These are phyloP conservation scores for Sphaerulina populicola DNA, from an alignment of 2,329 filamentous ascomycete genomes.

Conservation along the genomic window DNA sequence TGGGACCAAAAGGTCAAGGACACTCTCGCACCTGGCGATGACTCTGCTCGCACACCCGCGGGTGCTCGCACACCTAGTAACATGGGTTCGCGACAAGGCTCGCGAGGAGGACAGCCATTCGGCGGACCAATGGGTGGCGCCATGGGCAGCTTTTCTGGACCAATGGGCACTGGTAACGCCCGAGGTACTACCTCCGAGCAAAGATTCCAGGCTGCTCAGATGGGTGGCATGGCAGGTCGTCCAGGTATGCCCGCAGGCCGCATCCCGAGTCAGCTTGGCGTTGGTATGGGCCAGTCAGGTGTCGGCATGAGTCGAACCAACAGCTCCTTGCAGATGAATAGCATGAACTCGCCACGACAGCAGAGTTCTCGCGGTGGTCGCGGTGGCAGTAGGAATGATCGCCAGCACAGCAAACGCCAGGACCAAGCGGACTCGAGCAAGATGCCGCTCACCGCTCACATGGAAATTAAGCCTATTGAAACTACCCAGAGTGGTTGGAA, in stretches of 20 bases:
- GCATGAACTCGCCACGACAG: slow-evolving; percentile 59
- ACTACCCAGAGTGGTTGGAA: slow-evolving; percentile 78
- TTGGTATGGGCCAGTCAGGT: slow-evolving; percentile 38
- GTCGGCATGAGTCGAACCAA: slow-evolving; percentile 54
- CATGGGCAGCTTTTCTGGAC: slow-evolving; percentile 28
- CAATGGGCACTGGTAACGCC: slow-evolving; percentile 54
- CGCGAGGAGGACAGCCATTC: slow-evolving; percentile 36
- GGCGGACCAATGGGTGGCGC: slow-evolving; percentile 57
- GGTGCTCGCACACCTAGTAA: slow-evolving; percentile 43
- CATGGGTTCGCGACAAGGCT: slow-evolving; percentile 43
- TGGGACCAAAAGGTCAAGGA: slow-evolving; percentile 85
- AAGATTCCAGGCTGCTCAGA: slow-evolving; percentile 49
- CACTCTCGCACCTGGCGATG: slow-evolving; percentile 67
- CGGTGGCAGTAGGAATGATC: slow-evolving; percentile 54
- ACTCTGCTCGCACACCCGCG: slow-evolving; percentile 58
- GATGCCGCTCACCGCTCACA: slow-evolving; percentile 82
- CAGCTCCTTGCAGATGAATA: slow-evolving; percentile 51
- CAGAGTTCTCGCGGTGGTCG: slow-evolving; percentile 46
- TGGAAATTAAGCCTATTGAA: slow-evolving; percentile 72
- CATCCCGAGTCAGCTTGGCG: slow-evolving; percentile 49
- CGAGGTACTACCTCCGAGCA: slow-evolving; percentile 67
- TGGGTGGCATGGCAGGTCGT: slow-evolving; percentile 26
- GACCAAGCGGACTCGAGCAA: slow-evolving; percentile 64
- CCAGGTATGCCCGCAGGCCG: slow-evolving; percentile 43
- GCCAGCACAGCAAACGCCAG: slow-evolving; percentile 47